Percentiles rank a stretch among this genome's conserved stretches.
Evolutionary conservation across 2,329 filamentous ascomycete genomes (phyloP).

Genomic region (Endoconidiophora polonica): DNA sequence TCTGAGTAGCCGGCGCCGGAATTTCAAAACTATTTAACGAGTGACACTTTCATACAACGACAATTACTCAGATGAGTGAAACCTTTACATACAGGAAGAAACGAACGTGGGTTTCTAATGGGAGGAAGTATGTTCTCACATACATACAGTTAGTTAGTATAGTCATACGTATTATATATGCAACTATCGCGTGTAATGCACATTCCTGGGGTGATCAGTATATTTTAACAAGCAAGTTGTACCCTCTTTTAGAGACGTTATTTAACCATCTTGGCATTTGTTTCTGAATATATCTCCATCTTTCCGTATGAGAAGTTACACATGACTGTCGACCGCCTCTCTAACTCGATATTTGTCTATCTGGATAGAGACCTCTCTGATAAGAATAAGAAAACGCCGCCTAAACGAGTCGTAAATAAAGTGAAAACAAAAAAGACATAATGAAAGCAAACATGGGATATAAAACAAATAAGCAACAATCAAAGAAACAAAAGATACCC

Average conservation of each 20-base stretch:
- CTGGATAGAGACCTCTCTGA: too few species aligned
- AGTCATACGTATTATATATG: neutral
- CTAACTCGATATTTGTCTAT: too few species aligned
- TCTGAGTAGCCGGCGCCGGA: constrained; percentile 2
- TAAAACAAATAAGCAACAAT: constrained; percentile 1
- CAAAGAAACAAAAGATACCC: neutral
- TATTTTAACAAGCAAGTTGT: too few species aligned
- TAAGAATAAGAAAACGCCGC: too few species aligned
- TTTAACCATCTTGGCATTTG: too few species aligned
- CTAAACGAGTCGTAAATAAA: neutral
- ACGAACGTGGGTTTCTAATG: neutral
- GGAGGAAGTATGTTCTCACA: neutral
- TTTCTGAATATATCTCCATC: too few species aligned
- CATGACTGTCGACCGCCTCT: neutral
- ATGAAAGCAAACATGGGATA: neutral
- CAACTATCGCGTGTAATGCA: neutral
- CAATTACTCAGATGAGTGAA: constrained; percentile 6
- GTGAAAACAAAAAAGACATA: neutral
- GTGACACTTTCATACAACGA: constrained; percentile 8
- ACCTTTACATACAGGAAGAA: neutral
- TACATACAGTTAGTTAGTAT: neutral
- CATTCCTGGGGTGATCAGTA: neutral
- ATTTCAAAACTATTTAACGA: constrained; percentile 12
- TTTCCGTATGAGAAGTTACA: too few species aligned
- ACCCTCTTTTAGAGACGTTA: too few species aligned